Conservation (phyloP, 768 basidiomycete genomes). For the Collybia mongolica region DNA sequence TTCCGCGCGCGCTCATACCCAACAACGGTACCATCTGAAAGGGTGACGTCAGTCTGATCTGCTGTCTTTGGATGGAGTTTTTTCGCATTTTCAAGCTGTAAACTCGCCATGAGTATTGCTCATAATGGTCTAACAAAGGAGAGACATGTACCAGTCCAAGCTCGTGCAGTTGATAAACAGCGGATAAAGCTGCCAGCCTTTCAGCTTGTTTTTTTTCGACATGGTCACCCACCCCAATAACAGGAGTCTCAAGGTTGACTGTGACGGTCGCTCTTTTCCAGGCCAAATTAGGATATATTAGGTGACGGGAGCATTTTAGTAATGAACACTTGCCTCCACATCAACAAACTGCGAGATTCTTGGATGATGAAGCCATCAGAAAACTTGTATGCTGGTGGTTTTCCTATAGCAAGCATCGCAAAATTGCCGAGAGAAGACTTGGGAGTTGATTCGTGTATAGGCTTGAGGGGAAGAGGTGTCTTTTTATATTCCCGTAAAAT, state of each 20-base stretch:
- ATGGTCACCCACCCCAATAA: constrained; percentile 66
- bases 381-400: constrained; percentile 31
- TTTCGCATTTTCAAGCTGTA: constrained; percentile 38
- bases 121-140: not conserved
- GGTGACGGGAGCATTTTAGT: not conserved
- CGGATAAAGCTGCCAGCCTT: constrained; percentile 73
- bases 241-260: constrained; percentile 32
- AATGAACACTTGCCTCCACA: constrained; percentile 43
- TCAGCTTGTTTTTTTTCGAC: constrained; percentile 61
- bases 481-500: constrained; percentile 30
- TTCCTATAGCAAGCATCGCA: constrained; percentile 22
- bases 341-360: constrained; percentile 15
- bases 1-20: constrained; percentile 72
- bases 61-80: constrained; percentile 22
- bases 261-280: constrained; percentile 37
- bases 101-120: not conserved
- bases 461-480: constrained; percentile 27
- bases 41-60: constrained; percentile 21
- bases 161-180: constrained; percentile 66
- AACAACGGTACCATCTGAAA: constrained; percentile 67
- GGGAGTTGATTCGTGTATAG: constrained; percentile 30
- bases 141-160: constrained; percentile 57
- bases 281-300: not conserved
- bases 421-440: constrained; percentile 43
- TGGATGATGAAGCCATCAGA: constrained; percentile 24